Evolutionary conservation across 352 stramenopile genomes (phyloP).

Genomic region (Phytophthora kernoviae): DNA sequence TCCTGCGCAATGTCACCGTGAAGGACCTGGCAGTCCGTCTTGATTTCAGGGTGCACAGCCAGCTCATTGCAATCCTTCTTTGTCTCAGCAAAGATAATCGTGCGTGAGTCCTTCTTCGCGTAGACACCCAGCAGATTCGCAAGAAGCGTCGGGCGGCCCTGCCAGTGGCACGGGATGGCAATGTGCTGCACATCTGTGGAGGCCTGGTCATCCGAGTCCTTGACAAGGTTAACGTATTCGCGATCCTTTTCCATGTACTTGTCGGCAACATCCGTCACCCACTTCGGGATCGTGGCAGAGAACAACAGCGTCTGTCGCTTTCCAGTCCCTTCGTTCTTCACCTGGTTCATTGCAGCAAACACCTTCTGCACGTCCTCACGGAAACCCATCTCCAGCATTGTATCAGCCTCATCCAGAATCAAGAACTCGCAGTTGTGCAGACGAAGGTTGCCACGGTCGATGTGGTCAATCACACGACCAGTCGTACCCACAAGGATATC

Average conservation of each 20-base stretch:
- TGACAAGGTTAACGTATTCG: slow-evolving; percentile 93
- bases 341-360: slow-evolving; percentile 80
- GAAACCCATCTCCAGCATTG: slow-evolving; percentile 97
- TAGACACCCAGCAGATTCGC: slow-evolving; percentile 84
- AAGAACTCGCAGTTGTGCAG: slow-evolving; percentile 91
- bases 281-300: slow-evolving; percentile 93
- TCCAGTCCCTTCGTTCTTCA: slow-evolving; percentile 53
- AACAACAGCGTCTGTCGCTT: slow-evolving; percentile 92
- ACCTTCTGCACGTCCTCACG: slow-evolving; percentile 95
- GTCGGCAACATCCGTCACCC: slow-evolving; percentile 91
- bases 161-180: slow-evolving; percentile 93
- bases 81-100: slow-evolving; percentile 95
- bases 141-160: slow-evolving; percentile 76
- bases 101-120: slow-evolving; percentile 87
- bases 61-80: slow-evolving; percentile 96
- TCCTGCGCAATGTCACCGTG: slow-evolving; percentile 98
- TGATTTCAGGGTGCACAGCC: slow-evolving; percentile 87
- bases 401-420: slow-evolving; percentile 95
- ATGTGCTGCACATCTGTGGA: slow-evolving; percentile 94
- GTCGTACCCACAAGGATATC: slow-evolving; percentile 95
- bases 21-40: slow-evolving; percentile 89
- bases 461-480: slow-evolving; percentile 93
- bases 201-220: slow-evolving; percentile 88
- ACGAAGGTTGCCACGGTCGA: slow-evolving; percentile 89
- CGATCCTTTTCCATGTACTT: slow-evolving; percentile 91